A percentile compares a stretch with the other conserved stretches of the same genome.
Conservation (phyloP, 768 basidiomycete species). For the Mycena vitilis region DNA sequence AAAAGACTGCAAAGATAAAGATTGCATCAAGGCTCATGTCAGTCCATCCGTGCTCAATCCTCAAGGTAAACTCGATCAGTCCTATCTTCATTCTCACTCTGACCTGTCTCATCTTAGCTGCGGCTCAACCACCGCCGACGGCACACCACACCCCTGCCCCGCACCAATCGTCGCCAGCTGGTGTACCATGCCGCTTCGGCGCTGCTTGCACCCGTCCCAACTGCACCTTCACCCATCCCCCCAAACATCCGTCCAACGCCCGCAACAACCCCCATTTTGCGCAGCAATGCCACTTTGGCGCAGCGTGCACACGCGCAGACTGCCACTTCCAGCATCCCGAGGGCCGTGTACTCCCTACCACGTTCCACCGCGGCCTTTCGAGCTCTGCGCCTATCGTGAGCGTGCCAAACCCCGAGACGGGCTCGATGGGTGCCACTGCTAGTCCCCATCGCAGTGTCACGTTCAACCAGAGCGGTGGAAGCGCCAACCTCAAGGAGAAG, state of each 20-base stretch:
- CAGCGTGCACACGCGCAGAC: conserved; percentile 84
- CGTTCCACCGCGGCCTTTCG: conserved; percentile 84
- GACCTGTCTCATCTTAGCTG: conserved; percentile 37
- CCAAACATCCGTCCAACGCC: conserved; percentile 38
- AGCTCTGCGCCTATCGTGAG: conserved; percentile 70
- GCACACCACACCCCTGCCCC: conserved; percentile 41
- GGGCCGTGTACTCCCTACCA: conserved; percentile 80
- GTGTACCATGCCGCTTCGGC: conserved; percentile 75
- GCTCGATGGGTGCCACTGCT: conserved; percentile 63
- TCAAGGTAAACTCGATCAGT: conserved; percentile 57
- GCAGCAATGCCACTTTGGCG: conserved; percentile 84
- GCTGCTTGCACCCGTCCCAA: conserved; percentile 74
- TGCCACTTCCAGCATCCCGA: conserved; percentile 95
- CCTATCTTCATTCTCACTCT: conserved; percentile 27
- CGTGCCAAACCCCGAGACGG: conserved; percentile 71
- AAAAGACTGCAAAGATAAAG: conserved; percentile 91
- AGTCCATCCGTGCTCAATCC: conserved; percentile 85
- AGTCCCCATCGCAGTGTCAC: conserved; percentile 76
- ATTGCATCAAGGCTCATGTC: conserved; percentile 92
- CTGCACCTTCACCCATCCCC: conserved; percentile 78
- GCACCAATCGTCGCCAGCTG: conserved; percentile 30
- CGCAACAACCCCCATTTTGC: conserved; percentile 49
- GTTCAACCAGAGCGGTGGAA: conserved; percentile 65
- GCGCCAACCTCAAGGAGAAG: conserved; percentile 57
- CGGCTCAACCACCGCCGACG: conserved; percentile 53